Evolutionary conservation across 1,139 yeast species (phyloP), one percentile per base, ranked within the genome.

Genomic region (Spathaspora sp.): DNA sequence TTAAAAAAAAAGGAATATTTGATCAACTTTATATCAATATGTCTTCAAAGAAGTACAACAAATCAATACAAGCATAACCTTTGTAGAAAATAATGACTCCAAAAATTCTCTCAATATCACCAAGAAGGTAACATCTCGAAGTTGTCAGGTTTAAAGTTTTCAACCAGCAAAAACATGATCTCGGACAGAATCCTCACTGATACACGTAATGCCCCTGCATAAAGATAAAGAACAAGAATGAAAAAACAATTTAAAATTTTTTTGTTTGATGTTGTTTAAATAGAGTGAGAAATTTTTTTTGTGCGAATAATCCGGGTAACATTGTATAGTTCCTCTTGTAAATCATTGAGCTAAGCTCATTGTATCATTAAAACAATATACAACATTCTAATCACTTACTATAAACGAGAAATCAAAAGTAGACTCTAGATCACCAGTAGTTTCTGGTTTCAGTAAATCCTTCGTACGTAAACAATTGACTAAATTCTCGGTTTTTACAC

Each of bases 141-240:
- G 98, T 81, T 90, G 97, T 90, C 97, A 84, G 95, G 93, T 88
- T 51, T 86, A 85, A 82, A 86, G 93, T 90, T 91, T 91, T 91
- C 97, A 91, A 91, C 97, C 96, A 91, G 99, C 99, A 91, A 91
- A 90, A 88, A 91, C 98, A 91, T 96, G 96, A 89, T 89, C 99
- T 91, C 99, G 98, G 98, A 93, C 97, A 15, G 97, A 90, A 90
- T 93, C 98, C 97, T 91, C 99, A 91, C 96, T 90, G 98, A 91
- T 89, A 89, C 95, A 96, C 96, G 98, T 91, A 91, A 90, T 90
- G 96, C 97, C 98, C 98, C 88, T 87, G 99, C 98, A 91, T 89
- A 93, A 91, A 86, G 97, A 90, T 90, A 69, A 63, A 67, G 85
- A 69, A 63, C 63, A 63, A 67, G 64, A 65, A 45, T 44, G 45